These are phyloP conservation scores for Ramaria rubella DNA, from an alignment of 768 basidiomycete genomes.

Conservation along the genomic window DNA sequence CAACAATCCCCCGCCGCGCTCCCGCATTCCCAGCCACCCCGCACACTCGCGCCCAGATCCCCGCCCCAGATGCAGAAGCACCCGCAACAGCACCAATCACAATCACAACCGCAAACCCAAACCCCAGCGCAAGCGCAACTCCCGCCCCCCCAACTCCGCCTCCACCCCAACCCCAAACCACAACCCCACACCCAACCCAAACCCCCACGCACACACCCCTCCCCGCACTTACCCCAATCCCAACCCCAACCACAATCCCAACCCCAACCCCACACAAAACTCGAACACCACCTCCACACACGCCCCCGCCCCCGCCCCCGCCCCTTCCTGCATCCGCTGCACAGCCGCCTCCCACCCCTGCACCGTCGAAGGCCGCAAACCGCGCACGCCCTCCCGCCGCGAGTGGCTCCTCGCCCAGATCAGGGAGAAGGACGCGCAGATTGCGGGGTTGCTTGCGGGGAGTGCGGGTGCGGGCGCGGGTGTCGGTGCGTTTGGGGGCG, in stretches of 20 bases:
- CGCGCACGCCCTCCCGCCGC: conserved; percentile 65
- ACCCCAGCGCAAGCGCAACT: neutral
- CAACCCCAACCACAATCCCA: neutral
- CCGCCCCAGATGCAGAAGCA: neutral
- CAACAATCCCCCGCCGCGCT: neutral
- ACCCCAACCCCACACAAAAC: neutral
- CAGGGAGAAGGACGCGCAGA: conserved; percentile 82
- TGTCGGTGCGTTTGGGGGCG: neutral
- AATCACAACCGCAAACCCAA: neutral
- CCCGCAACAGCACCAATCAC: neutral
- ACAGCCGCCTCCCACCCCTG: conserved; percentile 42
- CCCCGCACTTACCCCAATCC: neutral
- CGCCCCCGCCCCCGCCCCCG: neutral
- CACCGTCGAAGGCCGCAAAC: conserved; percentile 79
- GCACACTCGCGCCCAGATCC: neutral
- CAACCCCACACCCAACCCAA: too few species aligned
- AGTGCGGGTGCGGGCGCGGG: neutral
- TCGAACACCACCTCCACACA: neutral
- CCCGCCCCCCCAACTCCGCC: neutral
- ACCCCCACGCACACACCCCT: too few species aligned
- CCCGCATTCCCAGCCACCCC: neutral
- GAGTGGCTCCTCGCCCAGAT: conserved; percentile 83
- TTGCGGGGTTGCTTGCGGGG: conserved; percentile 60
- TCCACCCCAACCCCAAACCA: too few species aligned
- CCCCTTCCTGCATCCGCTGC: neutral